Evolutionary conservation across 2,329 filamentous ascomycete genomes (phyloP), one percentile per base, ranked within the genome.

Genomic region (Hypoxylon sp.): DNA sequence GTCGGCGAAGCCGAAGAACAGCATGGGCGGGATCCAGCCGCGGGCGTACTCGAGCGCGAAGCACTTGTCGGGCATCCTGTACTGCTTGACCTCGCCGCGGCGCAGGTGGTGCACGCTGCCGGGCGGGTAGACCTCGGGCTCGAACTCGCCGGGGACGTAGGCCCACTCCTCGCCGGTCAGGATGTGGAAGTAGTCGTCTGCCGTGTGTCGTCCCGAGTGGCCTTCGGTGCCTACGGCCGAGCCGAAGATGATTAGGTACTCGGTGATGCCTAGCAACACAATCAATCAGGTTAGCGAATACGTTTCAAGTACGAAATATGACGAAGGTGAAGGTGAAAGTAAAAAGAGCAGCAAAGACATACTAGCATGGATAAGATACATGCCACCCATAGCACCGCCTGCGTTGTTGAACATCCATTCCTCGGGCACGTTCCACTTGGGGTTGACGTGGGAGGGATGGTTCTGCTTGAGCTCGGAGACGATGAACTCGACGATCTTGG

Each of bases 151-250:
- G 2, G 86, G 83, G 3, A 82, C 79, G 77, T 91, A 92, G 59
- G 90, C 88, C 64, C 83, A 78, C 74, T 96, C 86, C 63, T 86
- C 84, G 63, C 91, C 91, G 23, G 78, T 78, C 21, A 96, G 79
- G 78, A 96, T 96, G 78, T 92, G 84, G 80, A 96, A 96, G 79
- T 94, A 96, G 78, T 96, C 91, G 74, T 96, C 89, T 11, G 91
- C 91, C 8, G 90, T 93, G 79, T 96, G 91, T 40, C 91, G 88
- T 59, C 91, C 91, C 1, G 84, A 84, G 78, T 96, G 91, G 55
- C 91, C 91, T 73, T 95, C 91, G 8, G 91, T 96, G 63, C 91
- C 91, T 62, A 92, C 74, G 7, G 89, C 81, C 1, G 89, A 90
- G 69, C 90, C 90, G 70, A 94, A 95, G 74, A 95, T 86, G 71